Evolutionary conservation across 163 green algal species (phyloP), one percentile per base, ranked within the genome.

Genomic region (Volvox carteri): DNA sequence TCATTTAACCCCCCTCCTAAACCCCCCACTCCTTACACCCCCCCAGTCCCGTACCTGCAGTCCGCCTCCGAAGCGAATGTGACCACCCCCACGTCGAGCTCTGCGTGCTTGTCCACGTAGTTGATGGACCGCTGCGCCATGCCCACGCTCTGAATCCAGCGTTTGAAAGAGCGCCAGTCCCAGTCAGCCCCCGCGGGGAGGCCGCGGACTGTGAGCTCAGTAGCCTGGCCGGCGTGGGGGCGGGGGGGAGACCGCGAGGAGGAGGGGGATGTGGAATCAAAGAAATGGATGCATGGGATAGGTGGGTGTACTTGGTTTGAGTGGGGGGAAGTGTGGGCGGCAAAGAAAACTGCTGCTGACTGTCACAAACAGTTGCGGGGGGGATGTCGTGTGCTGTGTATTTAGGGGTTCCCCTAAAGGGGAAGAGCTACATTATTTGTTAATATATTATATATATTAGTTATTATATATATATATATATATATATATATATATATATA

Each of bases 141-240:
- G 6, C 78, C 78, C 33, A 41, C 39, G 18, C 28, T 50, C 41
- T 86, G 78, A 42, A 87, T 28, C 44, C 42, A 87, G 42, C 44
- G 42, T 62, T 87, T 87, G n/a, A 87, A 50, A 42, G 42, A 42
- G 44, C 79, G 79, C 79, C 79, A 87, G 79, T 87, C 62, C 79
- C 79, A 87, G 44, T 87, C 79, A 4, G 28, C 28, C 14, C 42
- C 79, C 1, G 58, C n/a, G 28, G 79, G 79, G 42, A 87, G 62
- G 4, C 79, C 79, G 28, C 79, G 79, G 16, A 87, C 37, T 16
- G 79, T 87, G 18, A 87, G 62, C 42, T 87, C 62, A 4, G 79
- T 70, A n/a, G 28, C 78, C 78, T 86, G 78, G 0, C 54, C 54
- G 54, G 23, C 23, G 30, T 7, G 44, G 21, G 23, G 39, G 2